phyloP scores from a whole-genome alignment of 176 grass and related monocot genomes.

The Dendrocalamus sinicus region DNA sequence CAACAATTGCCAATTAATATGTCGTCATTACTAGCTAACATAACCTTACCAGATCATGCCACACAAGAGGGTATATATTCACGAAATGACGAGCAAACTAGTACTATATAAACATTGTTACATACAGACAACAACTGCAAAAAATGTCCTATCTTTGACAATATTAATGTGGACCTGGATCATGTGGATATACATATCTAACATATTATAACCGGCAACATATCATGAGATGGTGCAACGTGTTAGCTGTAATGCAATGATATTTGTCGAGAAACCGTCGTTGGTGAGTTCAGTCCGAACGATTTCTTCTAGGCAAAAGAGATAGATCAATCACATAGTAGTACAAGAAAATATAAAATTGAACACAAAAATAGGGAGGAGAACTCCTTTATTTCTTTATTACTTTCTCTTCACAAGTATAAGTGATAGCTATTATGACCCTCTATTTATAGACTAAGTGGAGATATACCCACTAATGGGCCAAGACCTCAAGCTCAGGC shows the following conservation, averaged over 20 bases:
- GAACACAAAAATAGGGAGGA: too few species aligned
- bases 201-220: neutral
- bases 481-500: too few species aligned
- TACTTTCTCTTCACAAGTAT: too few species aligned
- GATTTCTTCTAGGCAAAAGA: too few species aligned
- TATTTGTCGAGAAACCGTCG: too few species aligned
- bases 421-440: too few species aligned
- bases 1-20: neutral
- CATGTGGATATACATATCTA: neutral
- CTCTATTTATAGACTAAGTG: too few species aligned
- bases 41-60: neutral
- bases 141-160: neutral
- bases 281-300: too few species aligned
- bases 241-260: neutral
- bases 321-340: too few species aligned
- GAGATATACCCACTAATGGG: too few species aligned
- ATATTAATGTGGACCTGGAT: neutral
- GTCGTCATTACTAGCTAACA: neutral
- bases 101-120: neutral
- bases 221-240: conserved; percentile 20
- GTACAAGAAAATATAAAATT: too few species aligned
- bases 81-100: neutral
- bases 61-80: neutral
- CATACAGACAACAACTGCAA: neutral
- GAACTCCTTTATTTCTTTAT: too few species aligned